Percentiles rank a stretch among this genome's conserved stretches.
phyloP scores from a whole-genome alignment of 352 stramenopile species.

The Phytophthora litchii region DNA sequence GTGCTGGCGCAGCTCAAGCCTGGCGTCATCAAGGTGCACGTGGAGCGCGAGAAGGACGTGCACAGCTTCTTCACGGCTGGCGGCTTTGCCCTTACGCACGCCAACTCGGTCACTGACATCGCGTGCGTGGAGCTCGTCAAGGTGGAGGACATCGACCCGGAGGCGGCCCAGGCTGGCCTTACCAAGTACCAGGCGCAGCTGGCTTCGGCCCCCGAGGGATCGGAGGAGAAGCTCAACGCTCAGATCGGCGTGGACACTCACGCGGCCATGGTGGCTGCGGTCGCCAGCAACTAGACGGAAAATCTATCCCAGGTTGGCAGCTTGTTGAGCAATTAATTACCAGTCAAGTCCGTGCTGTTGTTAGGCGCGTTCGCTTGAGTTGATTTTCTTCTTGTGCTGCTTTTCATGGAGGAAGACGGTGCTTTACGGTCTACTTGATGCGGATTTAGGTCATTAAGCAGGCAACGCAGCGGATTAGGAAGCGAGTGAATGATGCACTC shows the following conservation, averaged over 20 bases:
- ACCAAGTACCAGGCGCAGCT: conserved; percentile 92
- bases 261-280: conserved; percentile 90
- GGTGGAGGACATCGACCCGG: conserved; percentile 95
- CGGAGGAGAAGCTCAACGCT: conserved; percentile 91
- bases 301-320: conserved; percentile 1
- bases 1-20: conserved; percentile 98
- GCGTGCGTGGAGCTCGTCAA: conserved; percentile 96
- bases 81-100: conserved; percentile 97
- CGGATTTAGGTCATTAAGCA: neutral
- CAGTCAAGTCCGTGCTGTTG: conserved; percentile 29
- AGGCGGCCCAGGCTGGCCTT: conserved; percentile 88
- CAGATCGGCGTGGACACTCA: conserved; percentile 97
- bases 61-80: conserved; percentile 98
- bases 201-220: conserved; percentile 82
- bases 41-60: conserved; percentile 83
- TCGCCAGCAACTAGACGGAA: conserved; percentile 69
- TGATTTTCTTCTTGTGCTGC: conserved; percentile 4
- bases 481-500: neutral
- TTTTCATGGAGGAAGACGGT: neutral
- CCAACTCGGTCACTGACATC: conserved; percentile 97
- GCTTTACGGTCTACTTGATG: neutral
- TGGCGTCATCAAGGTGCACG: conserved; percentile 91
- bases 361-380: conserved; percentile 27
- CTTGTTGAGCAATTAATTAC: conserved; percentile 39
- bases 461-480: neutral